These are phyloP conservation scores for Carex parvula DNA, from an alignment of 176 grass and related monocot genomes.

Conservation along the genomic window DNA sequence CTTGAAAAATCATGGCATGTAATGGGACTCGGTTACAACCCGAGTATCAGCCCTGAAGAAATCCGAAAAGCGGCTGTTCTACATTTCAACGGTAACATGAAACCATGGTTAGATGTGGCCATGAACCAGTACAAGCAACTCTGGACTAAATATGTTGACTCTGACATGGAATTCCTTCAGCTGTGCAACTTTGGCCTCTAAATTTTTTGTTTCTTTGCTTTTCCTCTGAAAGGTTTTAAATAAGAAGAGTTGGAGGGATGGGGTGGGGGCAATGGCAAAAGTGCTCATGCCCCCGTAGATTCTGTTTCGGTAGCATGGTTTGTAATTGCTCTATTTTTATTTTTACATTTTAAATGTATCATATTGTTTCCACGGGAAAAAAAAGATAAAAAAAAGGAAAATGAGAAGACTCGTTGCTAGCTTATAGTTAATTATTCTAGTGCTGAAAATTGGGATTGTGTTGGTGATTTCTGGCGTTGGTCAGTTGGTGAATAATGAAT, in stretches of 20 bases:
- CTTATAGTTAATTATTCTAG: background rate
- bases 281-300: background rate
- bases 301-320: background rate
- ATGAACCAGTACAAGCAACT: slow-evolving; percentile 95
- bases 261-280: background rate
- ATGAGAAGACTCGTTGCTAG: background rate
- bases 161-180: slow-evolving; percentile 92
- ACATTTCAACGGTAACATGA: slow-evolving; percentile 97
- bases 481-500: too few relatives aligned
- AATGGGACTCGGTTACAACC: slow-evolving; percentile 91
- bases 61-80: slow-evolving; percentile 66
- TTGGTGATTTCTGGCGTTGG: background rate
- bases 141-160: slow-evolving; percentile 91
- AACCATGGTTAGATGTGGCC: slow-evolving; percentile 98
- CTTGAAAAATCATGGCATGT: slow-evolving; percentile 94
- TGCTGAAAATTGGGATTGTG: background rate
- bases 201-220: background rate
- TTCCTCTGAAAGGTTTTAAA: background rate
- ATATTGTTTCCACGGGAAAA: background rate
- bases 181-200: slow-evolving; percentile 93
- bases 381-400: background rate
- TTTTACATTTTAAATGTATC: slow-evolving; percentile 18
- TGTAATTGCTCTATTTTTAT: background rate
- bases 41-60: slow-evolving; percentile 73
- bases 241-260: background rate